Percentiles rank a stretch among this genome's conserved stretches.
Conservation (phyloP, 2,329 filamentous ascomycete genomes). For the Exophiala aquamarina region DNA sequence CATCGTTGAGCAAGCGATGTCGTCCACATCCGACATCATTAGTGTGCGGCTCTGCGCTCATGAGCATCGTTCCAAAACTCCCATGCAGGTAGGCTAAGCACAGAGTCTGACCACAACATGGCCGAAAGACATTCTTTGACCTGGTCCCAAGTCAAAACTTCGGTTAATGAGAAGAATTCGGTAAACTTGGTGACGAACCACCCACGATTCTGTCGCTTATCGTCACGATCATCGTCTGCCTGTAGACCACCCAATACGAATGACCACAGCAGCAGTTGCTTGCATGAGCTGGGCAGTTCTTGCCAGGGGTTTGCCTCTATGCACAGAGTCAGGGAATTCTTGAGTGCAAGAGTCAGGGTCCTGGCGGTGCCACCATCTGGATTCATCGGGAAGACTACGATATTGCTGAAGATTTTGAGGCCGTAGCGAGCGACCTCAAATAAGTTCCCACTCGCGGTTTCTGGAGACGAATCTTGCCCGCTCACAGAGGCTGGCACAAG, state of each 20-base stretch:
- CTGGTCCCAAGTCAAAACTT: background rate
- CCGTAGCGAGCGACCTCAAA: background rate
- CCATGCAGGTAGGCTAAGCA: background rate
- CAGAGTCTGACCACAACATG: slow-evolving; percentile 1
- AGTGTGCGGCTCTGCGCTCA: no score
- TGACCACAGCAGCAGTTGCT: slow-evolving; percentile 2
- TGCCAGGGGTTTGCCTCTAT: background rate
- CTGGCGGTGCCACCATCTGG: background rate
- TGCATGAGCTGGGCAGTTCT: background rate
- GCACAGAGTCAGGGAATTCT: background rate
- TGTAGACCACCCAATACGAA: slow-evolving; percentile 2
- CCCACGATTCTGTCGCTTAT: background rate
- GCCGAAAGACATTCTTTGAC: background rate
- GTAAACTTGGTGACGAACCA: background rate
- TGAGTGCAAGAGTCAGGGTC: background rate
- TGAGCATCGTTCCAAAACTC: slow-evolving; percentile 1
- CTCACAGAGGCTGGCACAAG: background rate
- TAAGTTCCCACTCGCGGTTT: background rate
- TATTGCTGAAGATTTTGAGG: slow-evolving; percentile 1
- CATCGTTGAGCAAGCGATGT: no score
- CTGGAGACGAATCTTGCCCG: background rate
- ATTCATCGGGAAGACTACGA: slow-evolving; percentile 3
- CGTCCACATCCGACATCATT: no score
- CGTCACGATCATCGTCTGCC: background rate
- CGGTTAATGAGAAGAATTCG: background rate